Evolutionary conservation across 257 asterid species (phyloP), one percentile per base, ranked within the genome.

Genomic region (Thymus mandschuricus): DNA sequence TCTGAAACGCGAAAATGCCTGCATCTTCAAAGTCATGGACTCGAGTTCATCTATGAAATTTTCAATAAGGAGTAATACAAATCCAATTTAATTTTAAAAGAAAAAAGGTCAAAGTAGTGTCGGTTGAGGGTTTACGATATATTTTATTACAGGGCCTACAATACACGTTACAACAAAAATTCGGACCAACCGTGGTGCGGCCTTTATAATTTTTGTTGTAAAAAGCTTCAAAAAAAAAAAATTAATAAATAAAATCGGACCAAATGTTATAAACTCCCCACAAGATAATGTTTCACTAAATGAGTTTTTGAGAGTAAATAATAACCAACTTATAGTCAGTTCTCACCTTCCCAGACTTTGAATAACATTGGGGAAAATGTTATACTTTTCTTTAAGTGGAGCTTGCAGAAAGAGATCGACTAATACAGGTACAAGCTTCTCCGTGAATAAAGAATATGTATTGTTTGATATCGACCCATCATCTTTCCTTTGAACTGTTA

Each of bases 271-370:
- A 38, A 76, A 33, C 49, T 33, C 13, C 35, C 15, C 29, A 55
- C 44, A 21, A 66, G 8, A 50, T 27, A 63, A 30, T 2, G 3
- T 28, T 56, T 48, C 30, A 70, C 12, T 38, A 45, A 57, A 63
- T n/a, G 29, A 64, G 49, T 8, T 68, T 52, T 33, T 12, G 70
- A 55, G 68, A 66, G 34, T 49, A 58, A 27, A 40, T 40, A 30
- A 21, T 30, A 49, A 61, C 40, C 61, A 44, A 27, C 33, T 54
- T 44, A 43, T 38, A 64, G 59, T 28, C 48, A 64, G 72, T 56
- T 74, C 90, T 86, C 82, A 94, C 99, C 99, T 94, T 86, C 99
- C 99, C 75, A 94, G 84, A 69, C 88, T 82, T 85, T 84, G 95
- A 76, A 94, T 85, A 72, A 89, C 75, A 73, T 86, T 89, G 68